These are phyloP conservation scores for Aspergillus viridinutans DNA, from an alignment of 2,329 filamentous ascomycete species.

Conservation along the genomic window DNA sequence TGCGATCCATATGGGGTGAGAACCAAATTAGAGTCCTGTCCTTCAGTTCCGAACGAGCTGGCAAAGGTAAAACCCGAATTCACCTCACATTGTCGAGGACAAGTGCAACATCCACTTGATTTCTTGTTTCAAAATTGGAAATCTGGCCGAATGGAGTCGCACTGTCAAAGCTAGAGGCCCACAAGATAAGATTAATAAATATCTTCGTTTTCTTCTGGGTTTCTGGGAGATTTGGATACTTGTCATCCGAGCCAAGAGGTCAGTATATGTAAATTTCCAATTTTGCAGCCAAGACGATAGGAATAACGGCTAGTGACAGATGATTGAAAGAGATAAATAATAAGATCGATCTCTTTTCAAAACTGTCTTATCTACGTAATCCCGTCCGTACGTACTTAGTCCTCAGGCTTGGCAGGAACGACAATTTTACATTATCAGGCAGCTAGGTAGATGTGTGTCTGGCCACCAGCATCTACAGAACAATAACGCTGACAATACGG, in stretches of 20 bases:
- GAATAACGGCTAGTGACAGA: not conserved
- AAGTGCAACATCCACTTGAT: not conserved
- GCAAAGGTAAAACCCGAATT: too few relatives aligned
- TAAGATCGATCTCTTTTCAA: not conserved
- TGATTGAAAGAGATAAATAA: not conserved
- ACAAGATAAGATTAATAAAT: conserved; percentile 24
- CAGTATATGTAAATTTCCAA: not conserved
- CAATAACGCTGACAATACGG: not conserved
- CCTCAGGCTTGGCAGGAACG: not conserved
- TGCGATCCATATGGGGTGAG: too few relatives aligned
- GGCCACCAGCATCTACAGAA: not conserved
- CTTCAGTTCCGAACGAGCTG: too few relatives aligned
- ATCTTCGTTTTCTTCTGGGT: conserved; percentile 1
- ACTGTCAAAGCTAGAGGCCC: conserved; percentile 8
- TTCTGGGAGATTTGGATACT: conserved; percentile 1
- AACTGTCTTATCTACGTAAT: not conserved
- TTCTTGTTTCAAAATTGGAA: not conserved
- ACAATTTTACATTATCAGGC: not conserved
- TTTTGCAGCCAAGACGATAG: not conserved
- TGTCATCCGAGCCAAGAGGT: not conserved
- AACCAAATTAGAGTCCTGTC: too few relatives aligned
- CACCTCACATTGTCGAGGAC: not conserved
- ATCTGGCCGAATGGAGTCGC: conserved; percentile 3
- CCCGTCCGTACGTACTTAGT: too few relatives aligned
- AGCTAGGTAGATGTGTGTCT: not conserved